phyloP scores from a whole-genome alignment of 768 basidiomycete genomes.

The Austroboletus festivus region DNA sequence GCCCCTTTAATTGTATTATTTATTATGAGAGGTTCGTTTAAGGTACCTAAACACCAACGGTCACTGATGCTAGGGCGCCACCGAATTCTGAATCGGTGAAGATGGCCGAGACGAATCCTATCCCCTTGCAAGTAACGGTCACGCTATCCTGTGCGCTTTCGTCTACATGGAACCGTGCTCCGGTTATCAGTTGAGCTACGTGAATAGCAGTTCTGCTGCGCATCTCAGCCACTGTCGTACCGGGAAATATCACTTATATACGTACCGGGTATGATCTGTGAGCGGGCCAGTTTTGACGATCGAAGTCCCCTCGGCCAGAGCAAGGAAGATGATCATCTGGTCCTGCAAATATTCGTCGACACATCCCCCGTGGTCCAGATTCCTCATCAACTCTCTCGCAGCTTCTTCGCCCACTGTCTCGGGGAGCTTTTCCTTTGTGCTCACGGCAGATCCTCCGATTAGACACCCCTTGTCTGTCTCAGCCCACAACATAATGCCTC shows the following conservation, averaged over 20 bases:
- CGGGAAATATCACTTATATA: conserved; percentile 7
- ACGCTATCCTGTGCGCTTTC: conserved; percentile 40
- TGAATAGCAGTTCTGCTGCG: conserved; percentile 62
- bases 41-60: conserved; percentile 1
- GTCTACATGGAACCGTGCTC: conserved; percentile 57
- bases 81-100: neutral
- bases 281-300: conserved; percentile 54
- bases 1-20: conserved; percentile 24
- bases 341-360: conserved; percentile 73
- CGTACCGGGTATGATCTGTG: conserved; percentile 64
- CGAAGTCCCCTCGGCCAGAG: conserved; percentile 64
- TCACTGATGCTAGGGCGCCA: too few relatives aligned
- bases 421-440: conserved; percentile 46
- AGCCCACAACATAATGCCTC: conserved; percentile 74
- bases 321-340: conserved; percentile 76
- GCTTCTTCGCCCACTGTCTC: conserved; percentile 55
- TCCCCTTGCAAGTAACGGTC: conserved; percentile 60
- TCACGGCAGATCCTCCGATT: conserved; percentile 67
- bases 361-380: conserved; percentile 62
- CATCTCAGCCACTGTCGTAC: neutral
- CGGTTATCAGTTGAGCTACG: conserved; percentile 65
- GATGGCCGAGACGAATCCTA: conserved; percentile 46
- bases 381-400: conserved; percentile 54
- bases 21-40: conserved; percentile 1
- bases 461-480: conserved; percentile 66